Evolutionary conservation across 169 alveolate species (phyloP).

Genomic region (Eimeria zaria): DNA sequence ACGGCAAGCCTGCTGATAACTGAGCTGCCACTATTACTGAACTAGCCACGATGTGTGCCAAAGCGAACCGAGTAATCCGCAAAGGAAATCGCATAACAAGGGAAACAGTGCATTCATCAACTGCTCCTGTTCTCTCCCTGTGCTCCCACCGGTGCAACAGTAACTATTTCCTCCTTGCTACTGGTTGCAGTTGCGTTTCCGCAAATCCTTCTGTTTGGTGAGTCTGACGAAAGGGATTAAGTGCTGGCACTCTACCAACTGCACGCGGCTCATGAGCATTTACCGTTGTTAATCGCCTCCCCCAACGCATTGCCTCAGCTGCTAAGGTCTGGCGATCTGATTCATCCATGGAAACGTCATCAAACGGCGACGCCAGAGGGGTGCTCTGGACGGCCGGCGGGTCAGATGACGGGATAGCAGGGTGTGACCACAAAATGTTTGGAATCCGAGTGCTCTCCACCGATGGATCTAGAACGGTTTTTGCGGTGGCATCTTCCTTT

Average conservation of each 20-base stretch:
- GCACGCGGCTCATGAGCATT: constrained; percentile 24
- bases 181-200: constrained; percentile 15
- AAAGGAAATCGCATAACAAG: background rate
- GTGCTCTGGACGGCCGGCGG: background rate
- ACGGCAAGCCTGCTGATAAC: background rate
- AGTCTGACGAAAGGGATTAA: constrained; percentile 19
- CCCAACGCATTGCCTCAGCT: constrained; percentile 16
- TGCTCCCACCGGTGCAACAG: background rate
- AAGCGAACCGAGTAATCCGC: background rate
- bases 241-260: background rate
- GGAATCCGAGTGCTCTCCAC: background rate
- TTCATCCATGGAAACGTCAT: background rate
- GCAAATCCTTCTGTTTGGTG: constrained; percentile 22
- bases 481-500: background rate
- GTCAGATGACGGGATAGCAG: background rate
- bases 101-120: background rate
- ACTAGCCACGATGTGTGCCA: background rate
- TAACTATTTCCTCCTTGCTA: background rate
- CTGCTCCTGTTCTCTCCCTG: background rate
- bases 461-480: background rate
- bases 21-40: background rate
- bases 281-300: constrained; percentile 54
- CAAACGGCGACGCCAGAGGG: background rate
- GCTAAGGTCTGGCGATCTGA: constrained; percentile 30
- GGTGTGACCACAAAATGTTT: background rate